phyloP scores from a whole-genome alignment of 148 eudicot genomes.

The Cornus controversa region DNA sequence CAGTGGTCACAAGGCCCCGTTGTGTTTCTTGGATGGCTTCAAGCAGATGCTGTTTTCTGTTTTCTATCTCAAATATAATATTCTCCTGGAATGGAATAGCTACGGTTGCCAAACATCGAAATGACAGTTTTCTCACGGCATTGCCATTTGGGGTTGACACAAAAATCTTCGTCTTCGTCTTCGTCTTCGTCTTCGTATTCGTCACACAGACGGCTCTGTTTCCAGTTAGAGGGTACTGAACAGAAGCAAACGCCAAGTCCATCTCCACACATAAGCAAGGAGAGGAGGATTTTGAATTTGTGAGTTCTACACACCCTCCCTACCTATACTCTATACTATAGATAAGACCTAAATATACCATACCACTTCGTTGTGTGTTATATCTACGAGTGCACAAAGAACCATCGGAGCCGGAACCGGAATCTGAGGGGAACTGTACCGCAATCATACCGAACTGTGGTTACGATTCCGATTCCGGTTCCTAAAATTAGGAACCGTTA shows the following conservation, averaged over 20 bases:
- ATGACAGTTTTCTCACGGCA: conserved; percentile 13
- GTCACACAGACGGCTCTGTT: conserved; percentile 6
- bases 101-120: conserved; percentile 26
- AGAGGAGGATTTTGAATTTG: no score
- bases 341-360: no score
- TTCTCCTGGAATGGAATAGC: conserved; percentile 24
- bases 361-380: no score
- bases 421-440: no score
- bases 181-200: conserved; percentile 10
- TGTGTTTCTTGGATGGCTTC: conserved; percentile 68
- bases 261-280: conserved; percentile 9
- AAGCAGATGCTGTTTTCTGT: conserved; percentile 57
- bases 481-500: no score
- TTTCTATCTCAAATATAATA: conserved; percentile 52
- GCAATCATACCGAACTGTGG: no score
- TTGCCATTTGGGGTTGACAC: conserved; percentile 9
- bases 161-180: conserved; percentile 6
- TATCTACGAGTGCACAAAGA: no score
- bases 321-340: no score
- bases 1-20: conserved; percentile 67
- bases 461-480: no score
- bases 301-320: no score
- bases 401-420: no score
- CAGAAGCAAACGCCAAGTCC: conserved; percentile 33
- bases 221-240: conserved; percentile 6